Conservation (phyloP, 345 rosid genomes). For the Acer yangbiense region DNA sequence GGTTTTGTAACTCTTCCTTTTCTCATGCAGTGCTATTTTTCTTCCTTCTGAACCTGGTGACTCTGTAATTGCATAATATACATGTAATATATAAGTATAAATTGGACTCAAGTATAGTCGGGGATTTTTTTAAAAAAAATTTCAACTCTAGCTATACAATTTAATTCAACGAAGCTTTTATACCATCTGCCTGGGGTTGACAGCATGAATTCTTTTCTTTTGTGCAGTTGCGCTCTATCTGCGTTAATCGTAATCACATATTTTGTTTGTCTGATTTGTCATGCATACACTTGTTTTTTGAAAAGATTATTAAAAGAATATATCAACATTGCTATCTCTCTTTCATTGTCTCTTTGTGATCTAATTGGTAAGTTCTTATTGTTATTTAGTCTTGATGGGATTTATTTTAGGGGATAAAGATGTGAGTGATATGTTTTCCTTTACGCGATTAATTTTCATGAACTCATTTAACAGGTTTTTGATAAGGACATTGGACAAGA, state of each 20-base stretch:
- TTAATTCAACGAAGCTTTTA: background rate
- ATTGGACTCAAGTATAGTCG: background rate
- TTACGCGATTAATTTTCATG: constrained; percentile 3
- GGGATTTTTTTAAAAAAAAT: no score
- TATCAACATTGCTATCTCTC: background rate
- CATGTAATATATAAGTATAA: background rate
- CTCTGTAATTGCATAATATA: background rate
- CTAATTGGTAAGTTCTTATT: background rate
- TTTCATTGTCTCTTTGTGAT: background rate
- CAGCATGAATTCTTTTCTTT: background rate
- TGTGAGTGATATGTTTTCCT: background rate
- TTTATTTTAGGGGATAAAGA: background rate
- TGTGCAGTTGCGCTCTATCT: constrained; percentile 2
- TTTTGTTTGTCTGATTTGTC: background rate
- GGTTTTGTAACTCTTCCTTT: constrained; percentile 42
- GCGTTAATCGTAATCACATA: background rate
- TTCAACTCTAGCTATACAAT: background rate
- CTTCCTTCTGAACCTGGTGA: background rate
- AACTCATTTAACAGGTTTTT: constrained; percentile 59
- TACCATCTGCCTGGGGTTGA: background rate
- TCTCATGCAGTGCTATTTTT: background rate
- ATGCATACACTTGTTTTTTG: background rate
- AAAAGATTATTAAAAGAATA: background rate
- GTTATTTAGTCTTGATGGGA: background rate
- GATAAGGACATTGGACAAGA: constrained; percentile 97